phyloP scores from a whole-genome alignment of 495 filamentous ascomycete genomes.

The Neurospora sp. region DNA sequence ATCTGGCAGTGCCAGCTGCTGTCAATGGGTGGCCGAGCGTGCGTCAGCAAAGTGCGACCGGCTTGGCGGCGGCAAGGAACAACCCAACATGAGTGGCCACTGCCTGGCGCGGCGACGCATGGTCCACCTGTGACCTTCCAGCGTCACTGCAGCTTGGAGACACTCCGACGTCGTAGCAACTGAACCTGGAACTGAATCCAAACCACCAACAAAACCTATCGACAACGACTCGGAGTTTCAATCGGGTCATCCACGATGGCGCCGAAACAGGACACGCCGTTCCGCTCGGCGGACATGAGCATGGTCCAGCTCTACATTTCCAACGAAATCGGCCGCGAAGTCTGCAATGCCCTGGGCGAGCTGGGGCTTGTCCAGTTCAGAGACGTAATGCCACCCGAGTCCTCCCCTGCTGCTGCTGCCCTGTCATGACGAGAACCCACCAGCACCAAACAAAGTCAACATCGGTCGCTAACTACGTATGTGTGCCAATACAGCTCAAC shows the following conservation, averaged over 20 bases:
- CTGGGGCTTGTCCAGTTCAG: slow-evolving; percentile 92
- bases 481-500: slow-evolving; percentile 57
- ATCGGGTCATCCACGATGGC: slow-evolving; percentile 34
- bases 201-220: neutral
- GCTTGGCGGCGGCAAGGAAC: neutral
- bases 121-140: neutral
- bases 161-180: neutral
- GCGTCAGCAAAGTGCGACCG: neutral
- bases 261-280: slow-evolving; percentile 73
- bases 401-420: slow-evolving; percentile 1
- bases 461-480: slow-evolving; percentile 7
- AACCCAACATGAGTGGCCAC: neutral
- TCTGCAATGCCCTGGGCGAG: slow-evolving; percentile 92
- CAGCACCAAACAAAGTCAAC: neutral
- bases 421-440: neutral
- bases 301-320: slow-evolving; percentile 98
- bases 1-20: neutral
- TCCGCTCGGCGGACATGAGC: slow-evolving; percentile 99
- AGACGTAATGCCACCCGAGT: slow-evolving; percentile 57
- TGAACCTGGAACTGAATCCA: neutral
- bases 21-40: neutral
- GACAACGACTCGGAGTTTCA: neutral
- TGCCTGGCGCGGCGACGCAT: neutral
- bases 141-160: neutral
- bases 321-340: slow-evolving; percentile 96